These are phyloP conservation scores for Pelargonium nanum DNA, from an alignment of 345 rosid genomes.

Conservation along the genomic window DNA sequence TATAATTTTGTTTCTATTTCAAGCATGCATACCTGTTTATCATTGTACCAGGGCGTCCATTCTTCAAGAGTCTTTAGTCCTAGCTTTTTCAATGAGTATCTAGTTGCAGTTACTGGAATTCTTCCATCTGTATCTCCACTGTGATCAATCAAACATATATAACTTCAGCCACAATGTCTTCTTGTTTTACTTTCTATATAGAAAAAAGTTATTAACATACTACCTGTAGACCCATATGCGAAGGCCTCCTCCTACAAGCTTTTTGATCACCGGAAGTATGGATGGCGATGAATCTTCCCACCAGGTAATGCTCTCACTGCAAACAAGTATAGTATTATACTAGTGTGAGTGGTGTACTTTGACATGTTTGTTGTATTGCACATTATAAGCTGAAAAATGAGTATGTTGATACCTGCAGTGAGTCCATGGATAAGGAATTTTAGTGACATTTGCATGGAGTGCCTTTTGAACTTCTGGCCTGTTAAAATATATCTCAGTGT, in stretches of 20 bases:
- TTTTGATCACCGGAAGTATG: conserved; percentile 52
- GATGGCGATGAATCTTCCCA: neutral
- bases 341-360: neutral
- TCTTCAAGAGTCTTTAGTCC: conserved; percentile 44
- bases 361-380: too few relatives aligned
- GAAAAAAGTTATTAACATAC: neutral
- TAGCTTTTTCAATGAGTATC: conserved; percentile 59
- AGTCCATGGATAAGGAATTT: conserved; percentile 56
- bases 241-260: conserved; percentile 56
- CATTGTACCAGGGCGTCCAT: conserved; percentile 73
- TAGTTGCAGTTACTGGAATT: conserved; percentile 64
- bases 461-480: conserved; percentile 70
- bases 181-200: neutral
- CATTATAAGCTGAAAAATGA: neutral
- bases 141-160: neutral
- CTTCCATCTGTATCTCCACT: conserved; percentile 94
- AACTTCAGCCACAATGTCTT: too few relatives aligned
- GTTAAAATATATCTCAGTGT: conserved; percentile 48
- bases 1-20: neutral
- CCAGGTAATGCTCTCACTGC: too few relatives aligned
- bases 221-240: conserved; percentile 78
- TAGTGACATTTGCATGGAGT: conserved; percentile 62
- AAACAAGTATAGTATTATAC: too few relatives aligned
- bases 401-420: conserved; percentile 51
- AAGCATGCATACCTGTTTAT: conserved; percentile 30